Conservation (phyloP, 495 filamentous ascomycete species). For the Mytilinidion resinicola region DNA sequence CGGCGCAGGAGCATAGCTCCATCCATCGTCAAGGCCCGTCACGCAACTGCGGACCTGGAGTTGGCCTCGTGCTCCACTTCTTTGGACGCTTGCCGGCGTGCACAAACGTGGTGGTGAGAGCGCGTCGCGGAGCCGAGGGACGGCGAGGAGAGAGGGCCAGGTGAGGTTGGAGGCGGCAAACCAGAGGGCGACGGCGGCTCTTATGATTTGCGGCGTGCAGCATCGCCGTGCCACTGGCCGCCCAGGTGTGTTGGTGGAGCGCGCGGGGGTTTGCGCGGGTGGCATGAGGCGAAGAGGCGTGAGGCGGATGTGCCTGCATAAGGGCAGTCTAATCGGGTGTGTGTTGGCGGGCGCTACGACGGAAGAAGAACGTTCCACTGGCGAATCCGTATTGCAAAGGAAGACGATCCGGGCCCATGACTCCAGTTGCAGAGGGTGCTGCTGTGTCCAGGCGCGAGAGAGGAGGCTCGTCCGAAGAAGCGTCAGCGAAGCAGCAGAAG, state of each 20-base stretch:
- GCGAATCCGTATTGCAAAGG: too few relatives aligned
- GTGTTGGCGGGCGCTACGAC: too few relatives aligned
- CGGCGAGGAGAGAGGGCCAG: not conserved
- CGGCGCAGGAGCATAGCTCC: not conserved
- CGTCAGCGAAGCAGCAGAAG: too few relatives aligned
- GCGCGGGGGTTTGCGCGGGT: not conserved
- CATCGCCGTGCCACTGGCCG: not conserved
- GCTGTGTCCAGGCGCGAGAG: too few relatives aligned
- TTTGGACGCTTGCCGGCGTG: not conserved
- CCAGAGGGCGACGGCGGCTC: not conserved
- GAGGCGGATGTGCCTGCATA: conserved; percentile 1
- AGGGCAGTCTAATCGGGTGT: not conserved
- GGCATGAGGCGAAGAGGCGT: not conserved
- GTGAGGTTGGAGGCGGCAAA: not conserved
- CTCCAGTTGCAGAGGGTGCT: too few relatives aligned
- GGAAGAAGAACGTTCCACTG: too few relatives aligned
- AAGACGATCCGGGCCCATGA: too few relatives aligned
- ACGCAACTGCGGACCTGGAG: too few relatives aligned
- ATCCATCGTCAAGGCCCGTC: too few relatives aligned
- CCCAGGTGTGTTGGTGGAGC: not conserved
- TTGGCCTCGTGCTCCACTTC: not conserved
- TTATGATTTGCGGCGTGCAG: conserved; percentile 2
- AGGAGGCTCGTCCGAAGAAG: too few relatives aligned
- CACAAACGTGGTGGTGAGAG: not conserved
- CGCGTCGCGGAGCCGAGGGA: not conserved